Evolutionary conservation across 2,329 filamentous ascomycete genomes (phyloP), one percentile per base, ranked within the genome.

Genomic region (Colletotrichum navitas): DNA sequence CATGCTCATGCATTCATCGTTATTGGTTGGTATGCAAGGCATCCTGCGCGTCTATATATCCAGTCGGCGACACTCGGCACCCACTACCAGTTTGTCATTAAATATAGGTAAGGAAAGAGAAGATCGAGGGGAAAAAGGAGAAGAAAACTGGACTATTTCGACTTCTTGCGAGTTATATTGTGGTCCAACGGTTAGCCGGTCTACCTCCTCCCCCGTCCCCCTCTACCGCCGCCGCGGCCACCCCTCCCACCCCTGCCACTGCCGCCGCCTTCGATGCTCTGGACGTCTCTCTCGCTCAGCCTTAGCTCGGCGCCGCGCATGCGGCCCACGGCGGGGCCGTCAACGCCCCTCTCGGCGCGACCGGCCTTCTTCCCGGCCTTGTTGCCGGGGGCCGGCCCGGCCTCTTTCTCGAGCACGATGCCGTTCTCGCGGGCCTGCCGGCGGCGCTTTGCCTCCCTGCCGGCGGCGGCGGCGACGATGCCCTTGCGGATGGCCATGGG

Each of bases 401-500:
- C 75, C 39, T 34, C 79, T 73, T 85, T 86, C 85, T 98, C 96
- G 43, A 98, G 84, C 60, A 98, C 90, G 76, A 98, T 91, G 7
- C 95, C 96, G 76, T 95, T 97, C 85, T 98, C 95, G 78, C 87
- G 90, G 2, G 96, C 96, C 80, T 97, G 94, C 51, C 85, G 86
- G 47, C 95, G 86, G 63, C 95, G 85, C 83, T 88, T 92, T 16
- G 87, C 83, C 80, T 98, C 95, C 71, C 89, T 89, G 36, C 85
- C 81, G 1, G 80, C 84, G 29, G 89, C 88, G 63, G 94, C 94
- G 1, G 88, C 87, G 21, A 85, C 84, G 72, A 98, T 98, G n/a
- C 95, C 95, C 82, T 93, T 94, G 71, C 94, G 89, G 78, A 95
- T 92, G 52, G 90, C 84, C 87, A 97, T 93, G 24, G 96, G 95